Conservation (phyloP, 2,329 filamentous ascomycete species). For the Aspergillus sp. region DNA sequence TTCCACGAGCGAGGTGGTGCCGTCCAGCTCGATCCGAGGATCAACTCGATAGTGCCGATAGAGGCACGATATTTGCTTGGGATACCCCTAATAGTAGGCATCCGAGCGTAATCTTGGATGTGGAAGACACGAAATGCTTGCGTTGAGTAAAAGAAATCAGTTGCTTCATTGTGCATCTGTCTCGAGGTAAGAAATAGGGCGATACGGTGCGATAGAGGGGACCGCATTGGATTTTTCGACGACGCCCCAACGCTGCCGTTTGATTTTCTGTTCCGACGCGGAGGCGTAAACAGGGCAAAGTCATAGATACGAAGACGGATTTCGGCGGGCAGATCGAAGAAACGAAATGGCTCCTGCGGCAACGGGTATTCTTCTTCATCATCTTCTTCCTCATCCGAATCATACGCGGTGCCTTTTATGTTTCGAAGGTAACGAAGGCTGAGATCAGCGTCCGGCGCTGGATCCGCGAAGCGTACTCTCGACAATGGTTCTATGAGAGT, state of each 20-base stretch:
- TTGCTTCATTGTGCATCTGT: conserved; percentile 52
- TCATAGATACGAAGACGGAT: conserved; percentile 53
- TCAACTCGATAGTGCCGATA: conserved; percentile 55
- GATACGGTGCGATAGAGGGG: conserved; percentile 36
- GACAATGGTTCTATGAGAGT: conserved; percentile 23
- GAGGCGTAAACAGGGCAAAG: conserved; percentile 42
- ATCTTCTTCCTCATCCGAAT: conserved; percentile 19
- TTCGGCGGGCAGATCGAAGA: conserved; percentile 55
- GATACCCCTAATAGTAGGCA: conserved; percentile 49
- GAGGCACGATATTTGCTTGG: conserved; percentile 51
- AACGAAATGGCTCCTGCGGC: conserved; percentile 42
- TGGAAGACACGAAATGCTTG: conserved; percentile 56
- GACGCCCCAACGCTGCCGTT: conserved; percentile 38
- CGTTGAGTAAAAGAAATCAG: conserved; percentile 51
- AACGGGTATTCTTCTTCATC: conserved; percentile 11
- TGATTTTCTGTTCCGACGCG: conserved; percentile 23
- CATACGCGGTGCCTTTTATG: conserved; percentile 17
- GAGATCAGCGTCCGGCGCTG: conserved; percentile 6
- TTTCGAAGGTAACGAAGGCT: conserved; percentile 11
- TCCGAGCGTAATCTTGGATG: conserved; percentile 49
- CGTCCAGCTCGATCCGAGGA: conserved; percentile 60
- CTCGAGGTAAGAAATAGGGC: conserved; percentile 42
- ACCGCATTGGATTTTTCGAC: conserved; percentile 34
- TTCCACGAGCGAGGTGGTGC: conserved; percentile 56
- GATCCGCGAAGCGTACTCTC: conserved; percentile 26